A percentile compares a stretch with the other conserved stretches of the same genome.
phyloP scores from a whole-genome alignment of 1,139 yeast species.

The Spencermartinsiella ligniputridi region DNA sequence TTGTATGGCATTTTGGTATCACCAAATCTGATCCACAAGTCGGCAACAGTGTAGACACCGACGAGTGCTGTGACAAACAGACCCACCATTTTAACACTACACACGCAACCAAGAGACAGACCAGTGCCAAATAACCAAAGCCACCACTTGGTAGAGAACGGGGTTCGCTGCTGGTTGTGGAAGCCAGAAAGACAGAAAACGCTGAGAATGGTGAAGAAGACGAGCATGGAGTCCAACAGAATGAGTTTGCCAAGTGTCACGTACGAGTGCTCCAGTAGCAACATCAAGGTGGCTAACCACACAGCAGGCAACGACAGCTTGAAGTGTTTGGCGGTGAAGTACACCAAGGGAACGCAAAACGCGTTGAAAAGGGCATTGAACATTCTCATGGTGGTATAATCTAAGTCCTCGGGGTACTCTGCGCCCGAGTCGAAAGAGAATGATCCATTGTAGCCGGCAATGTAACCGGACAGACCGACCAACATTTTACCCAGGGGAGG shows the following conservation, averaged over 20 bases:
- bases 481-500: slow-evolving; percentile 98
- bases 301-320: slow-evolving; percentile 77
- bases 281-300: slow-evolving; percentile 88
- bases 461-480: slow-evolving; percentile 87
- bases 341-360: slow-evolving; percentile 88
- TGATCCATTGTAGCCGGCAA: slow-evolving; percentile 94
- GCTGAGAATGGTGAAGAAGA: slow-evolving; percentile 85
- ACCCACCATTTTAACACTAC: slow-evolving; percentile 92
- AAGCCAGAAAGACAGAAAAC: slow-evolving; percentile 73
- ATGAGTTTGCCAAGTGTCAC: slow-evolving; percentile 90
- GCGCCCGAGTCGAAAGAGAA: slow-evolving; percentile 93
- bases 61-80: slow-evolving; percentile 76
- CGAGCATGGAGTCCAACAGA: slow-evolving; percentile 90
- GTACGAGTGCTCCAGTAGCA: slow-evolving; percentile 77
- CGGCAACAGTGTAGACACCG: slow-evolving; percentile 79
- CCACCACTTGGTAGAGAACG: slow-evolving; percentile 88
- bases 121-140: slow-evolving; percentile 82
- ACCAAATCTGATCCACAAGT: slow-evolving; percentile 61
- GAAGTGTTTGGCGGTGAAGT: slow-evolving; percentile 82
- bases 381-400: slow-evolving; percentile 86
- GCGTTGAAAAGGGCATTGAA: slow-evolving; percentile 92
- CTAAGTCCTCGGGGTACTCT: slow-evolving; percentile 77
- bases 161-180: slow-evolving; percentile 61
- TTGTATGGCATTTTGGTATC: slow-evolving; percentile 41
- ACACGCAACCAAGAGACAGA: slow-evolving; percentile 79